Base-by-base conservation (phyloP, 805 yeast genomes). In the Barnettozyma sp. region DNA sequence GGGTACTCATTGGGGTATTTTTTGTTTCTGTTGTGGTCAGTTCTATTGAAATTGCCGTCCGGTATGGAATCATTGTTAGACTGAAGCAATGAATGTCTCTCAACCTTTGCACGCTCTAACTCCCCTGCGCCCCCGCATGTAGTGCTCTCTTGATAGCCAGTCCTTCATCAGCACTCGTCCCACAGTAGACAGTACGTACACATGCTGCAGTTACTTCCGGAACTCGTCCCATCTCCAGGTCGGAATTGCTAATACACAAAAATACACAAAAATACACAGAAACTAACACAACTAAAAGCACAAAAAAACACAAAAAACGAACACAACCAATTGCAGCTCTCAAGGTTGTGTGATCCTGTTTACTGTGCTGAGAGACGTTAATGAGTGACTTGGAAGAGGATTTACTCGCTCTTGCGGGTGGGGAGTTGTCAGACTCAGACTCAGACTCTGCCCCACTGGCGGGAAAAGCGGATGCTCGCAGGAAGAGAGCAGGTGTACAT, bases 331-430 rank as follows among this genome's bases (percentile, higher is more conserved):
- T n/a, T n/a, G n/a, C n/a, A n/a, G n/a, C n/a, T n/a, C n/a, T n/a
- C n/a, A n/a, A n/a, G n/a, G n/a, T n/a, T n/a, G n/a, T n/a, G n/a
- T n/a, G n/a, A n/a, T n/a, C n/a, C n/a, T n/a, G n/a, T n/a, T n/a
- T n/a, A n/a, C n/a, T n/a, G n/a, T n/a, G n/a, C n/a, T n/a, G n/a
- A n/a, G n/a, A n/a, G n/a, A n/a, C n/a, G n/a, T n/a, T n/a, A n/a
- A 51, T 53, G 56, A 45, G 52, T 42, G 94, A 77, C 56, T 75
- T 86, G 54, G 97, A 88, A 57, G 97, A 90, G 58, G 98, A 92
- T 72, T 73, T 92, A 64, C 73, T 90, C 55, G 97, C 96, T 15
- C 73, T 92, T 51, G 98, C 98, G 34, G 97, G 94, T 42, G 56
- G 94, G 42, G 56, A 61, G 25, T 76, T 66, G 12, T 56, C 60